Conservation (phyloP, 2,329 filamentous ascomycete genomes). For the Hypoxylon sp. region DNA sequence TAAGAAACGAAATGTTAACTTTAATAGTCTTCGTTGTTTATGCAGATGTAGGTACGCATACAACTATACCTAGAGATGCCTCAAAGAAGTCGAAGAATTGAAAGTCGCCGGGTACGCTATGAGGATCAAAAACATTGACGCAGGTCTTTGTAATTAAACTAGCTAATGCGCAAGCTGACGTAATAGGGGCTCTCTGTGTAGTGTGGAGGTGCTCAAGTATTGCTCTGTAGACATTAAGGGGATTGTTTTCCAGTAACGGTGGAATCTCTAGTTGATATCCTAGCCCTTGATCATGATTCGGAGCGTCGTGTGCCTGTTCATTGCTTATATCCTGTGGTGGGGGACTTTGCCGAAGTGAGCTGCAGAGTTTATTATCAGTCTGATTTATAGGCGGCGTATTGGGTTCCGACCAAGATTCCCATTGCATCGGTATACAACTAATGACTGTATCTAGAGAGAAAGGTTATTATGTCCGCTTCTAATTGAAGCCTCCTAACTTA, state of each 20-base stretch:
- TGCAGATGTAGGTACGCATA: background rate
- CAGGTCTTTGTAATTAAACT: slow-evolving; percentile 1
- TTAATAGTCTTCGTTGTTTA: background rate
- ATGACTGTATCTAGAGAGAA: slow-evolving; percentile 1
- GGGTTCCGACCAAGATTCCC: background rate
- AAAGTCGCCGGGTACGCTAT: slow-evolving; percentile 1
- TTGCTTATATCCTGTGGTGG: background rate
- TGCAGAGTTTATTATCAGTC: too few relatives aligned
- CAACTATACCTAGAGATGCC: slow-evolving; percentile 9
- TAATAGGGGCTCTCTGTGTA: background rate
- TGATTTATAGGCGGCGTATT: background rate
- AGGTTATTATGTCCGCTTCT: background rate
- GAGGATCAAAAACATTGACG: slow-evolving; percentile 5
- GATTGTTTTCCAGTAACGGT: background rate
- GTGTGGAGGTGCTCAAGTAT: background rate
- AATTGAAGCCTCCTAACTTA: background rate
- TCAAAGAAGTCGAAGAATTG: slow-evolving; percentile 12
- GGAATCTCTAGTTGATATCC: background rate
- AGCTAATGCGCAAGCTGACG: background rate
- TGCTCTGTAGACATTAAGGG: slow-evolving; percentile 1
- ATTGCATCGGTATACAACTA: slow-evolving; percentile 6
- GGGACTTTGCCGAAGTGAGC: background rate
- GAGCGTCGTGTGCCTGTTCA: background rate
- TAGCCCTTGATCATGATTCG: background rate
- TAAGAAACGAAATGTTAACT: background rate